Evolutionary conservation across 805 yeast species (phyloP).

Genomic region (Candida multigemmis): DNA sequence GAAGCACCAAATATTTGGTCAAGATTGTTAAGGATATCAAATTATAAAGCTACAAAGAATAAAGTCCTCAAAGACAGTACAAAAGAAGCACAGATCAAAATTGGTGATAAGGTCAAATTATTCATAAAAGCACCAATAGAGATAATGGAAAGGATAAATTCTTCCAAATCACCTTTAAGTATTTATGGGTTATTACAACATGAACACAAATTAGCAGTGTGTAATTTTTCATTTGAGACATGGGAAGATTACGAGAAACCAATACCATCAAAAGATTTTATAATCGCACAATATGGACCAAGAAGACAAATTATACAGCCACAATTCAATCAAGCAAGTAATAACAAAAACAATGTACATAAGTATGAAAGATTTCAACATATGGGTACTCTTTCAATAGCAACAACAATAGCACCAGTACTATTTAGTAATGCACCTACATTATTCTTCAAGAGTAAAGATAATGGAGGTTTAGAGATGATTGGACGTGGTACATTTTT

Average conservation of each 20-base stretch:
- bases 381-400: constrained; percentile 59
- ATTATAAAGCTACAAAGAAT: constrained; percentile 69
- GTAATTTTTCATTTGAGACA: constrained; percentile 71
- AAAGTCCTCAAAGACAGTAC: constrained; percentile 53
- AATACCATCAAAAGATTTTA: constrained; percentile 69
- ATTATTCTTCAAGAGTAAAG: constrained; percentile 59
- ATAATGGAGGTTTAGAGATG: constrained; percentile 48
- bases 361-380: constrained; percentile 80
- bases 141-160: constrained; percentile 34
- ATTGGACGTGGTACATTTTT: constrained; percentile 87
- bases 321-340: constrained; percentile 68
- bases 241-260: constrained; percentile 90
- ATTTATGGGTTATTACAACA: constrained; percentile 69
- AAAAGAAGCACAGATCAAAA: constrained; percentile 29
- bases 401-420: constrained; percentile 83
- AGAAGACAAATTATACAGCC: constrained; percentile 82
- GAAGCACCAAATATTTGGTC: constrained; percentile 73
- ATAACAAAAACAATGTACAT: constrained; percentile 76
- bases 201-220: constrained; percentile 79
- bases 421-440: constrained; percentile 81
- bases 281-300: constrained; percentile 89
- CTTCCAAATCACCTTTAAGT: constrained; percentile 10
- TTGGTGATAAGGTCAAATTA: constrained; percentile 58
- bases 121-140: constrained; percentile 48
- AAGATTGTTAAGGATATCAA: constrained; percentile 63